Base-by-base conservation (phyloP, 179 eudicot genomes). In the Drosera spatulata region DNA sequence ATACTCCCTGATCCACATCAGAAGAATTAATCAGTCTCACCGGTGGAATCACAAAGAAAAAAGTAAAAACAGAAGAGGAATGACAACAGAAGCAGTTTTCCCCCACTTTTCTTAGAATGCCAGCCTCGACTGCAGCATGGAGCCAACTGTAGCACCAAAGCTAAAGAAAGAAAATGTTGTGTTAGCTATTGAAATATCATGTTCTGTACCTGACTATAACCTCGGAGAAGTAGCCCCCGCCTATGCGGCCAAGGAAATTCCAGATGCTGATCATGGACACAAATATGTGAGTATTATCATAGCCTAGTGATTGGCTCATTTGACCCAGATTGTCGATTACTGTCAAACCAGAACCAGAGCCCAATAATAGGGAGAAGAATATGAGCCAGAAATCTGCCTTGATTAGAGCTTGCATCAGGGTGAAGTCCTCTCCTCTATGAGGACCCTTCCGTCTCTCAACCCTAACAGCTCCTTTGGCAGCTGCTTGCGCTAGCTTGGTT, bases 161-260 rank as follows among this genome's bases (percentile, higher is more conserved):
- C 33, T 22, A 22, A 22, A 0, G 33, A 22, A 22, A 22, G 33
- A 22, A 22, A 22, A 22, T 22, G 33, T 0, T 22, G 1, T 0
- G 33, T 22, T 22, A 22, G 33, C 33, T 22, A 22, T 22, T 22
- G 33, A 22, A 22, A 22, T 22, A 22, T 39, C 5, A 8, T 39
- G 45, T n/a, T 53, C 39, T 59, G 40, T 77, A 74, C 85, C 85
- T 80, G 7, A 75, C 85, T 38, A 80, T 56, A 39, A 65, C 67
- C 71, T 80, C 85, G 22, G 85, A 80, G 54, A 80, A 67, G 71
- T 75, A 80, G 58, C 85, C 85, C 5, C 85, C 85, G 59, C 78
- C 85, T 75, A 80, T 64, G 10, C 85, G 85, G 38, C 85, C 85
- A 47, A 80, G 80, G 70, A 80, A 80, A 62, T 80, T 80, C 85